Base-by-base conservation (phyloP, 2,329 filamentous ascomycete genomes). In the Niveomyces coronatus region DNA sequence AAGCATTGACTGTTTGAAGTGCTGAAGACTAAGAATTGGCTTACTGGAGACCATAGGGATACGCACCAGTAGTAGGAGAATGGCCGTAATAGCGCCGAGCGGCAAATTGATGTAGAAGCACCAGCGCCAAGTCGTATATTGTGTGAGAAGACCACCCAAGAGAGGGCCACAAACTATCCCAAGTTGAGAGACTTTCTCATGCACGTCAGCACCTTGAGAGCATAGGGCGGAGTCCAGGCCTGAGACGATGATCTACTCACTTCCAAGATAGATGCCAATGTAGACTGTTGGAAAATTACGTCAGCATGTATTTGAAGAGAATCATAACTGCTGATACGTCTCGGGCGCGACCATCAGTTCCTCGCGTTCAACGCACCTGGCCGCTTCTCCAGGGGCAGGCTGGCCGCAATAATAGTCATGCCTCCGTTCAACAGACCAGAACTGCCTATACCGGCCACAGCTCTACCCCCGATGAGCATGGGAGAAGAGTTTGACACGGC, bases 391-490 rank as follows among this genome's bases (percentile, higher is more conserved):
- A 55, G 37, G 7, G 55, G 52, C 2, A 50, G 45, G 1, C 49
- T 47, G 27, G 46, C 46, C 6, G 48, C 52, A 27, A 62, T 47
- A 6, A 62, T 54, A 4, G 54, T 57, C 19, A 58, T 35, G 4
- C 50, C 49, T 17, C 55, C 55, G 29, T 55, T 58, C 14, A 61
- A 60, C 4, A 71, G 49, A 1, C 61, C 69, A 9, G 66, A 60
- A 5, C 54, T 55, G 2, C 68, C 70, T 3, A 62, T 51, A 0
- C 69, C 69, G 0, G 68, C 62, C 4, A 72, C 48, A 0, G 65
- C 67, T 19, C 69, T 55, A 1, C 69, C 68, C 5, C 69, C 50
- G 37, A 73, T 73, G 30, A 73, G 55, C 54, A 64, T 62, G 0
- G 50, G 49, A 1, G 63, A 65, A n/a, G 54, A 64, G 0, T 49